Base-by-base conservation (phyloP, 371 early-diverging fungal species). In the Chytridium lagenaria region DNA sequence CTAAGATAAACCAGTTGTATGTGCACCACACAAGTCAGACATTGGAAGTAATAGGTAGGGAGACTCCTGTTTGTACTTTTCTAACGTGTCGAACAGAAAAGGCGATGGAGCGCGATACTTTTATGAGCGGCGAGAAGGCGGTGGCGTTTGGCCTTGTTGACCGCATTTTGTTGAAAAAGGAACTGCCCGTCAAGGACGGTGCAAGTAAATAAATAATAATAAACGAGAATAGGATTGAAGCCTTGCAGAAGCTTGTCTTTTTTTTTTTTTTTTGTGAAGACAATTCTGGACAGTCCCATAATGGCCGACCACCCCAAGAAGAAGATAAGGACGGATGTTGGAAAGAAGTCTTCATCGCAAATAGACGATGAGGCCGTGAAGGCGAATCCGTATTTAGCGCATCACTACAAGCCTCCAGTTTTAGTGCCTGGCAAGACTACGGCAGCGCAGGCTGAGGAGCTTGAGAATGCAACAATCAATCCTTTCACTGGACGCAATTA, bases 101-200 rank as follows among this genome's bases (percentile, higher is more conserved):
- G 23, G 88, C 92, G 57, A 91, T 98, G 85, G 98, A 98, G 77
- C 86, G 99, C 55, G 99, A 98, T 76, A 90, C 92, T 76, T 98
- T 94, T 70, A 95, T 98, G 97, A 91, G 89, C 31, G 92, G 98
- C 0, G 92, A 93, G 64, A 94, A 94, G 82, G 98, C 99, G 0
- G 74, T 92, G 68, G 88, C 89, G 50, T 96, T 96, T 86, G 98
- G 99, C 3, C 81, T 98, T 55, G 92, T 98, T 50, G 99, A 98
- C 83, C 84, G 86, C 63, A 75, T 83, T 34, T 1, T 81, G 23
- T 57, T 37, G 12, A 81, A 81, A 71, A 73, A 70, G 55, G 55
- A 52, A 10, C 12, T 19, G 44, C n/a, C 55, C 55, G 12, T 23
- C 55, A 52, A 52, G n/a, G 55, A 26, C 12, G 5, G 55, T 15